A percentile compares a stretch with the other conserved stretches of the same genome.
These are phyloP conservation scores for Lepiota brunneoincarnata DNA, from an alignment of 768 basidiomycete species.

Conservation along the genomic window DNA sequence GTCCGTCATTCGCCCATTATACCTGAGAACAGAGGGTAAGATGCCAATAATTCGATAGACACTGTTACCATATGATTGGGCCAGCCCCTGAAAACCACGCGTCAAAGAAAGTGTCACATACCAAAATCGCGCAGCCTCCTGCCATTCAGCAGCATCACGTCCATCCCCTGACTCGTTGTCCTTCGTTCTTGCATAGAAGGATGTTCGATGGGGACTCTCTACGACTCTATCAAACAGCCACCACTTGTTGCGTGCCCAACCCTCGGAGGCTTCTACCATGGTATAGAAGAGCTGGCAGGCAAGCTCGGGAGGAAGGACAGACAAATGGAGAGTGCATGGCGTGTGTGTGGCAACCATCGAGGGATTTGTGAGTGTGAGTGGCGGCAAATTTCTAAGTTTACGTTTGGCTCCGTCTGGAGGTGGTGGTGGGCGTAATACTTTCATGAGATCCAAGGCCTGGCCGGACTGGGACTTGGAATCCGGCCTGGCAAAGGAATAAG, in stretches of 20 bases:
- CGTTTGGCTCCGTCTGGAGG: slow-evolving; percentile 26
- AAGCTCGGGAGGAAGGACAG: slow-evolving; percentile 69
- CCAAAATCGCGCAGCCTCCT: slow-evolving; percentile 77
- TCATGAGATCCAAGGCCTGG: slow-evolving; percentile 47
- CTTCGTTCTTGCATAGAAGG: slow-evolving; percentile 62
- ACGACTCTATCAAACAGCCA: slow-evolving; percentile 81
- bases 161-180: slow-evolving; percentile 31
- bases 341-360: slow-evolving; percentile 64
- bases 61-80: neutral
- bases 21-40: slow-evolving; percentile 45
- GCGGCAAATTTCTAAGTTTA: slow-evolving; percentile 42
- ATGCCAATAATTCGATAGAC: neutral
- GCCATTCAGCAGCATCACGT: slow-evolving; percentile 36
- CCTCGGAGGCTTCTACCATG: slow-evolving; percentile 58
- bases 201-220: slow-evolving; percentile 81
- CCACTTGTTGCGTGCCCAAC: slow-evolving; percentile 78
- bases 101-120: slow-evolving; percentile 23
- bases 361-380: slow-evolving; percentile 61
- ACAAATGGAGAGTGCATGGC: slow-evolving; percentile 72
- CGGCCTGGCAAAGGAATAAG: slow-evolving; percentile 1
- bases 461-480: slow-evolving; percentile 22
- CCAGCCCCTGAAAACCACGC: neutral
- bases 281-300: slow-evolving; percentile 74
- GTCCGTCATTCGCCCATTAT: slow-evolving; percentile 68
- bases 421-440: slow-evolving; percentile 51